These are phyloP conservation scores for Onygenales sp. DNA, from an alignment of 2,329 filamentous ascomycete genomes.

Conservation along the genomic window DNA sequence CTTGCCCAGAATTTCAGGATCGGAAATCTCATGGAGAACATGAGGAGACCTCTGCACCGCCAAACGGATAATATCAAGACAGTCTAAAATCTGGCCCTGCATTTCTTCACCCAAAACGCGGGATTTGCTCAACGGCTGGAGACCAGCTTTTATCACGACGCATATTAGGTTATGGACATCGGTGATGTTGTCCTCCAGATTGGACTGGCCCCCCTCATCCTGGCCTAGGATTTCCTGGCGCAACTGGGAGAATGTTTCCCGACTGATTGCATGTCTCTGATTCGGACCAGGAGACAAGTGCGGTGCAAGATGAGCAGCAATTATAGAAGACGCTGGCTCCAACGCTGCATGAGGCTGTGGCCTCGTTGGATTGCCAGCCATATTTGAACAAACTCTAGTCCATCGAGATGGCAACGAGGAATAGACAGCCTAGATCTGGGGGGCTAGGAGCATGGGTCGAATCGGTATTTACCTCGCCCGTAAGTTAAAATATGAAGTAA, in stretches of 20 bases:
- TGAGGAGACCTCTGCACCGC: conserved; percentile 64
- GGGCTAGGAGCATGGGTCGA: too few relatives aligned
- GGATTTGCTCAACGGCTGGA: conserved; percentile 52
- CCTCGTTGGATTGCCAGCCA: background rate
- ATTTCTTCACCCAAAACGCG: conserved; percentile 32
- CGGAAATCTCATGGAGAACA: conserved; percentile 56
- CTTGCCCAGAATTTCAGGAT: conserved; percentile 47
- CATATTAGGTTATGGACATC: conserved; percentile 81
- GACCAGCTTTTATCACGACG: conserved; percentile 68
- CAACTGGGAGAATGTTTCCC: conserved; percentile 65
- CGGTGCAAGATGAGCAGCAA: conserved; percentile 79
- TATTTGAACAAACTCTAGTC: background rate
- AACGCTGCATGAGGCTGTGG: conserved; percentile 6
- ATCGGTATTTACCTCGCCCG: too few relatives aligned
- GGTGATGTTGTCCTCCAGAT: conserved; percentile 55
- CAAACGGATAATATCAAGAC: conserved; percentile 65
- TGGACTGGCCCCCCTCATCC: conserved; percentile 32
- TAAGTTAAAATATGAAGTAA: background rate
- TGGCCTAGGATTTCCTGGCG: conserved; percentile 53
- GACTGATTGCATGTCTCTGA: conserved; percentile 55
- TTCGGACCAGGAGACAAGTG: conserved; percentile 60
- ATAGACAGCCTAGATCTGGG: background rate
- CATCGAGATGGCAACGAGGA: background rate
- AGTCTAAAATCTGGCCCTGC: conserved; percentile 45
- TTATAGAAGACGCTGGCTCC: conserved; percentile 57